Evolutionary conservation across 2,329 filamentous ascomycete genomes (phyloP).

Genomic region (Tolypocladium amazonense): DNA sequence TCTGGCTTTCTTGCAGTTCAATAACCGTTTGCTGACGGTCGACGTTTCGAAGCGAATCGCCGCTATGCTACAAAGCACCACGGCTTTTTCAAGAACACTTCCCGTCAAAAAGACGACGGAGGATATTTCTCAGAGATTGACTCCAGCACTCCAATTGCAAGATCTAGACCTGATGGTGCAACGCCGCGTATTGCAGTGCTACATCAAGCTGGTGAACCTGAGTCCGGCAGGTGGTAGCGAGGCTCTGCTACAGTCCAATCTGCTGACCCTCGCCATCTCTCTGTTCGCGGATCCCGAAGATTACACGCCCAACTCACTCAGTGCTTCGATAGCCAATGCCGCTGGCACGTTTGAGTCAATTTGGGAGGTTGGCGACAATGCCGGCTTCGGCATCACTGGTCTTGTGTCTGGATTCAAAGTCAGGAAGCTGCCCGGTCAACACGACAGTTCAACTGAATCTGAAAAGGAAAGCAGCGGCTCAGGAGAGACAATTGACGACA

Average conservation of each 20-base stretch:
- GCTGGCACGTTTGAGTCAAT: constrained; percentile 85
- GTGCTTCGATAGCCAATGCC: constrained; percentile 82
- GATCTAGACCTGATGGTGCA: constrained; percentile 92
- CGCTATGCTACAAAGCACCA: constrained; percentile 90
- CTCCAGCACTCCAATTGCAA: constrained; percentile 75
- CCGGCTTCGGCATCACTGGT: constrained; percentile 85
- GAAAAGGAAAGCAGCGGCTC: constrained; percentile 43
- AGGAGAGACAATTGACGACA: constrained; percentile 52
- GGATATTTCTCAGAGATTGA: constrained; percentile 73
- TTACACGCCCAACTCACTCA: constrained; percentile 74
- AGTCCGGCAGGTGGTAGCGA: constrained; percentile 80
- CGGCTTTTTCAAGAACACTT: constrained; percentile 75
- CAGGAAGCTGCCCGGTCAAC: constrained; percentile 58
- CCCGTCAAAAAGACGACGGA: constrained; percentile 77
- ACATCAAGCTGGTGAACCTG: constrained; percentile 79
- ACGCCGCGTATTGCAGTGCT: constrained; percentile 86
- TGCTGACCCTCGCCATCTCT: constrained; percentile 79
- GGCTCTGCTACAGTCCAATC: constrained; percentile 78
- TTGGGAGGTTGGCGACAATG: constrained; percentile 93
- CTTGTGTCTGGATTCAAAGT: constrained; percentile 70
- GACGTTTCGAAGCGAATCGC: constrained; percentile 91
- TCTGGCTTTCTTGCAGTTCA: constrained; percentile 85
- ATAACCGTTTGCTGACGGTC: constrained; percentile 79
- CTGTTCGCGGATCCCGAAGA: constrained; percentile 90
- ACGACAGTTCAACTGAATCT: constrained; percentile 36